Percentiles rank a stretch among this genome's conserved stretches.
phyloP scores from a whole-genome alignment of 441 rosid genomes.

The Pelargonium myrrhifolium region DNA sequence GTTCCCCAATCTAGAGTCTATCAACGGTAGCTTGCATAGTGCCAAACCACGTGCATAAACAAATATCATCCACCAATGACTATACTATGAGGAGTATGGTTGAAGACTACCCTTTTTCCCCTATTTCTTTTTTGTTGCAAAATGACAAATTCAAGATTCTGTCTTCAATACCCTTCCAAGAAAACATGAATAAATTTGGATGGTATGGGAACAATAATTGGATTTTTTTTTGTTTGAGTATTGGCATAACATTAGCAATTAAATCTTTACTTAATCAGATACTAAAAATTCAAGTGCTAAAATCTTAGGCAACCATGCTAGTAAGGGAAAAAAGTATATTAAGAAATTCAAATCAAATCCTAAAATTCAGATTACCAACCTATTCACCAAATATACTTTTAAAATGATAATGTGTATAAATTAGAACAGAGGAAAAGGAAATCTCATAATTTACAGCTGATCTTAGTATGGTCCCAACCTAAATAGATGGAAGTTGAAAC shows the following conservation, averaged over 20 bases:
- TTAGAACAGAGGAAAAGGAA: background rate
- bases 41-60: background rate
- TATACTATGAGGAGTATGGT: background rate
- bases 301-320: background rate
- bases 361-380: background rate
- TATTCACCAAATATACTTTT: background rate
- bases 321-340: background rate
- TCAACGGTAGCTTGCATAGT: background rate
- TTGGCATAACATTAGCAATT: too few species aligned
- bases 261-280: too few species aligned
- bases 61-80: background rate
- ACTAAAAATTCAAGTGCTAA: too few species aligned
- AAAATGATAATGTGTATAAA: background rate
- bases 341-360: background rate
- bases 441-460: background rate
- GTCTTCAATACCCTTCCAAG: too few species aligned
- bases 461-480: background rate
- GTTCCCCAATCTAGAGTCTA: too few species aligned
- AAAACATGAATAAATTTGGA: too few species aligned
- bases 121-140: background rate
- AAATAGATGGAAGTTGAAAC: background rate
- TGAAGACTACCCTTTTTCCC: background rate
- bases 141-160: background rate
- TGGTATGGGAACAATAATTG: too few species aligned
- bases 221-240: too few species aligned